A percentile compares a stretch with the other conserved stretches of the same genome.
Conservation (phyloP, 2,329 filamentous ascomycete species). For the Epichloe gansuensis region DNA sequence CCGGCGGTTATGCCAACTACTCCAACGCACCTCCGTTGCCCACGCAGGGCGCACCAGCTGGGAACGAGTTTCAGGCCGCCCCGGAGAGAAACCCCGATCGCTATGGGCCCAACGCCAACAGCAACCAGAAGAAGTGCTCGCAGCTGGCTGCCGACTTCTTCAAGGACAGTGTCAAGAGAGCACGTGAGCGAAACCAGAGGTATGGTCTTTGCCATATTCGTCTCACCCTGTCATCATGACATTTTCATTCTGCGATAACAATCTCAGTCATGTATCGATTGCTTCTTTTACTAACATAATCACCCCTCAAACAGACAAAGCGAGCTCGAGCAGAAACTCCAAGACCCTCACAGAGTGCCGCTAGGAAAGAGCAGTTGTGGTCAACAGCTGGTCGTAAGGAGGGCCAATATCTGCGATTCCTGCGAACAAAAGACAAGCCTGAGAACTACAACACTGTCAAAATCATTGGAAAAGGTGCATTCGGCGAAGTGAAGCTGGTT, state of each 20-base stretch:
- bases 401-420: conserved; percentile 83
- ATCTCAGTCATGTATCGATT: too few relatives aligned
- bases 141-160: conserved; percentile 81
- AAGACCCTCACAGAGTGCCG: conserved; percentile 63
- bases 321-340: conserved; percentile 78
- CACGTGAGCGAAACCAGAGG: conserved; percentile 90
- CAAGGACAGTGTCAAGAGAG: conserved; percentile 95
- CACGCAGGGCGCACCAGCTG: conserved; percentile 42
- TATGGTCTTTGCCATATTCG: conserved; percentile 29
- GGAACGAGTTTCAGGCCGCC: conserved; percentile 63
- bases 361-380: conserved; percentile 74
- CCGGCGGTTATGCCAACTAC: conserved; percentile 52
- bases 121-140: conserved; percentile 59
- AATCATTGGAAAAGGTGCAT: conserved; percentile 97
- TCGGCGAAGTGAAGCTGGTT: conserved; percentile 95
- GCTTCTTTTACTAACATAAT: not conserved
- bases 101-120: conserved; percentile 50
- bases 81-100: conserved; percentile 67
- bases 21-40: conserved; percentile 52
- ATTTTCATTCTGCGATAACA: not conserved
- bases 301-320: conserved; percentile 55
- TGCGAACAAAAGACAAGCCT: conserved; percentile 84
- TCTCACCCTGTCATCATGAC: not conserved
- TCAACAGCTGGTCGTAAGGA: conserved; percentile 78
- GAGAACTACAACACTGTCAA: conserved; percentile 95